Base-by-base conservation (phyloP, 768 basidiomycete genomes). In the Wakefieldia striispora region DNA sequence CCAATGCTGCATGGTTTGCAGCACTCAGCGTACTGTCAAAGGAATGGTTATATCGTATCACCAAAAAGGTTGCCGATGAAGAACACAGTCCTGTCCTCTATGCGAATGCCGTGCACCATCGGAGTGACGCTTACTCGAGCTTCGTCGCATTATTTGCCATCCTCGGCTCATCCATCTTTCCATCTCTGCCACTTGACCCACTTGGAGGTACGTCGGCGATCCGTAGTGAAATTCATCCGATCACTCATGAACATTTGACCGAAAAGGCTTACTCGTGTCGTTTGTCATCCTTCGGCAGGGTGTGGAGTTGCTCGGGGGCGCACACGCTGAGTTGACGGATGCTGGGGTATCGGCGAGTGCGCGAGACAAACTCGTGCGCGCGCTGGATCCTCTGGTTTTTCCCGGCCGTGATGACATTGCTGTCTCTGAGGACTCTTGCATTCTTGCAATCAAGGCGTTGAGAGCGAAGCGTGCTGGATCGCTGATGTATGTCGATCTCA, bases 1-100 rank as follows among this genome's bases (percentile, higher is more conserved):
- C 91, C 36, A 94, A 98, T 63, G 97, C 97, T 17, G 93, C 94
- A 24, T 98, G 95, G 94, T 95, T 97, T 60, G 97, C 97, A 8
- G 82, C 83, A 1, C 60, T 83, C 19, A 84, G 90, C 55, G 82
- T 98, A 3, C 43, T 91, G 4, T 69, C 79, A 52, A 99, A 99
- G 65, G 97, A 99, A 68, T 97, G 88, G 86, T 67, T 99, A 12
- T 98, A 95, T 69, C 76, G 94, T 37, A 72, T 86, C 40, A 98
- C 94, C 40, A 88, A 88, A 63, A 81, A 78, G 47, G 95, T 99
- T 26, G 97, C 95, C 11, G 83, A 91, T 49, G 82, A 91, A 59
- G 94, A 97, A 68, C 84, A 84, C 59, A 91, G 88, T 61, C 90
- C 91, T 4, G 97, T 99, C 1, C 71, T 99, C 45, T 74, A 86